Percentiles rank a stretch among this genome's conserved stretches.
Conservation (phyloP, 1,284 basidiomycete species). For the Moniliophthora roreri region DNA sequence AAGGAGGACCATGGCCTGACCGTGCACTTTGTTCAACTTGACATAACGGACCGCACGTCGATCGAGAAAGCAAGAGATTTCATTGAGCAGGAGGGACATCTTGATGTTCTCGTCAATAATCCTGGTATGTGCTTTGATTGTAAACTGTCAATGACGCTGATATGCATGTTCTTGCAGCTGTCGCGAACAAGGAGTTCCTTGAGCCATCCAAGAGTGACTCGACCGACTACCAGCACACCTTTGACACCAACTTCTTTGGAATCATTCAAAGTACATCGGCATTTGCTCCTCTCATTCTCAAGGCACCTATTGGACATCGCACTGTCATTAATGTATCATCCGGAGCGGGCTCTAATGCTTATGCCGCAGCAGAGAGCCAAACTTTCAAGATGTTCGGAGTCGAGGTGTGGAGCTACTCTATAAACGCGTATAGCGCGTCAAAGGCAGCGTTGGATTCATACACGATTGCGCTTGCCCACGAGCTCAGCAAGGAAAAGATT, state of each 20-base stretch:
- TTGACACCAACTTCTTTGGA: conserved; percentile 39
- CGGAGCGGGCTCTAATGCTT: conserved; percentile 15
- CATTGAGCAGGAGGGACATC: conserved; percentile 39
- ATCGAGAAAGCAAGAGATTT: conserved; percentile 31
- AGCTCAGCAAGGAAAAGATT: conserved; percentile 22
- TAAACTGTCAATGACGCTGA: no score
- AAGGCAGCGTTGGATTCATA: conserved; percentile 19
- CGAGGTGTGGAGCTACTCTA: background rate
- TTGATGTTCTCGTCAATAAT: conserved; percentile 51
- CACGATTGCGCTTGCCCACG: conserved; percentile 13
- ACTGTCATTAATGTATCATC: conserved; percentile 21
- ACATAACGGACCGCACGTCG: conserved; percentile 33
- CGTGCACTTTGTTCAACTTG: conserved; percentile 33
- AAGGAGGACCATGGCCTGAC: conserved; percentile 25
- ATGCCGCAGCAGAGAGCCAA: conserved; percentile 42
- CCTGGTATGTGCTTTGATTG: conserved; percentile 32
- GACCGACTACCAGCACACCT: conserved; percentile 30
- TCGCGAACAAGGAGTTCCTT: conserved; percentile 31
- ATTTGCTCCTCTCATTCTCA: conserved; percentile 34
- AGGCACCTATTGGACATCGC: conserved; percentile 11
- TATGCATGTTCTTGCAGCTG: conserved; percentile 19
- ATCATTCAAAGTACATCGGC: conserved; percentile 35
- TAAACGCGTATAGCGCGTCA: conserved; percentile 16
- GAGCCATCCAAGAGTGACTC: conserved; percentile 32
- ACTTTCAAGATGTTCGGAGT: conserved; percentile 53